Base-by-base conservation (phyloP, 495 filamentous ascomycete species). In the Xylaria venustula region DNA sequence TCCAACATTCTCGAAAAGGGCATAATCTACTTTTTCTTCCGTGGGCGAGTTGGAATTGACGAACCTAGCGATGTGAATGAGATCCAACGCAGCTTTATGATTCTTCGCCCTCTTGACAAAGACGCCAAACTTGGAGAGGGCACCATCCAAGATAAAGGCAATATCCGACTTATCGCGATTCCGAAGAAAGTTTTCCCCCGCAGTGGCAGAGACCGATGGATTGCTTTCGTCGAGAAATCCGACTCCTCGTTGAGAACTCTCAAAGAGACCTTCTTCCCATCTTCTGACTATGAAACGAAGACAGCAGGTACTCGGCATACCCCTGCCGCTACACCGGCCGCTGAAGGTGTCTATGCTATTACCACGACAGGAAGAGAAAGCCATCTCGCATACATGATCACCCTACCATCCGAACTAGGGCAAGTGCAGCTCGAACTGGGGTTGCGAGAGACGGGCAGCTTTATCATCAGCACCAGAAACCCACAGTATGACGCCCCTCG, bases 1-100 rank as follows among this genome's bases (percentile, higher is more conserved):
- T 87, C 89, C n/a, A 90, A 77, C 54, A 85, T 94, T 26, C 79
- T 96, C 11, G 93, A 98, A 67, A 97, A 96, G 65, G 93, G 93
- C 2, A 83, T 96, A 63, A 90, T 98, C 63, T 97, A 96, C 79
- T 96, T 97, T 82, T 96, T 97, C 79, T 88, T 87, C 70, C 87
- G 92, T 42, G 84, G 84, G 9, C 86, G 91, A 23, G 90, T 96
- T 53, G 83, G 82, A 55, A 80, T 90, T 19, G 83, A 91, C 12
- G 83, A 91, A 11, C 88, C 93, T 9, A 80, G 87, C n/a, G 73
- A 80, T 58, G 74, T 92, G 7, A 68, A 78, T 37, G 92, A 97
- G 30, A 81, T 97, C 41, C 84, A 89, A 22, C 88, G 90, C 60
- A 91, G 83, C 66, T 94, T 91, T 73, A 85, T 97, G 60, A 81